Conservation (phyloP, 2,329 filamentous ascomycete genomes). For the Neonectria punicea region DNA sequence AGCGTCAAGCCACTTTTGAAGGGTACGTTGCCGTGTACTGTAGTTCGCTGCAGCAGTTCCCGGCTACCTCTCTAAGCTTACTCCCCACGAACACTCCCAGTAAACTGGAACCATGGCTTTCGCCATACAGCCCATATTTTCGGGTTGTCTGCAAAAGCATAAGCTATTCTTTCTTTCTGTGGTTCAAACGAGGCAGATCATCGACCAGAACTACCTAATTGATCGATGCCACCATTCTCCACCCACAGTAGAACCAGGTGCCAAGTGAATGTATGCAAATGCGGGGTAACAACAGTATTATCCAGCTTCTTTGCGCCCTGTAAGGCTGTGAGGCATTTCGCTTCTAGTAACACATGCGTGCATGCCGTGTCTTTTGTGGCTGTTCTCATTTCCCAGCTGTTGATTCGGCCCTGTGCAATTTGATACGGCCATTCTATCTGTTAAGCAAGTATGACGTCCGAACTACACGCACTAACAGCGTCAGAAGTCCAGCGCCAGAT, state of each 20-base stretch:
- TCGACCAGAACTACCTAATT: too few species aligned
- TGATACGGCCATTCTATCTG: neutral
- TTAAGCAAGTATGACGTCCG: neutral
- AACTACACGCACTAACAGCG: slow-evolving; percentile 48
- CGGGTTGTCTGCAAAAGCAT: neutral
- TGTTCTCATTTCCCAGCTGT: neutral
- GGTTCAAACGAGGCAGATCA: neutral
- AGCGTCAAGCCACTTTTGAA: neutral
- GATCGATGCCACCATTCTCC: neutral
- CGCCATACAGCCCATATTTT: neutral
- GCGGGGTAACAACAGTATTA: neutral
- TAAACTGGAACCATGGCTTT: neutral
- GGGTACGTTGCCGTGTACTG: neutral
- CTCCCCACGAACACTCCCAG: neutral
- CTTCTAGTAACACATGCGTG: neutral
- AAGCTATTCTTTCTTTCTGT: neutral
- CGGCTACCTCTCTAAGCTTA: neutral
- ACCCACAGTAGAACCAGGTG: neutral
- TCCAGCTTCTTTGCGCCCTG: neutral
- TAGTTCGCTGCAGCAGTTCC: neutral
- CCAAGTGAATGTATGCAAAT: neutral
- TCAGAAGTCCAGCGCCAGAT: slow-evolving; percentile 52
- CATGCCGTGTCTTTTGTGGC: neutral
- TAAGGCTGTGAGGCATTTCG: neutral
- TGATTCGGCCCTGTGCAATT: too few species aligned